Percentiles rank a stretch among this genome's conserved stretches.
Conservation (phyloP, 2,329 filamentous ascomycete genomes). For the Dactylella cylindrospora region DNA sequence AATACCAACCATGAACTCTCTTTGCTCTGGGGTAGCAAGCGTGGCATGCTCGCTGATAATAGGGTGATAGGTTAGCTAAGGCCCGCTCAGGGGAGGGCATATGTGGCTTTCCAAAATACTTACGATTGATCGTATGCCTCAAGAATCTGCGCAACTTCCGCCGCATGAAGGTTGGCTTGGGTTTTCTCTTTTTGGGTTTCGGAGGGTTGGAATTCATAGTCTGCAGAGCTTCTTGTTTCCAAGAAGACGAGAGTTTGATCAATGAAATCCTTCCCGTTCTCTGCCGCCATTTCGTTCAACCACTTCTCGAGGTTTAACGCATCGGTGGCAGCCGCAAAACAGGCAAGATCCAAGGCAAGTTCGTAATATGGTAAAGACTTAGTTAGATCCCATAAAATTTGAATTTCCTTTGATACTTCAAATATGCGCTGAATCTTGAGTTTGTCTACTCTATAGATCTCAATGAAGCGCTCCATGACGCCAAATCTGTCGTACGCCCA, state of each 20-base stretch:
- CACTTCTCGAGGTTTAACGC: conserved; percentile 49
- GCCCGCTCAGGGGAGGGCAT: not conserved
- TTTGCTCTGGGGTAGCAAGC: conserved; percentile 56
- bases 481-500: conserved; percentile 90
- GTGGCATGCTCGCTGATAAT: conserved; percentile 24
- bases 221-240: conserved; percentile 31
- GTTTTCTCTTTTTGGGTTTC: conserved; percentile 22
- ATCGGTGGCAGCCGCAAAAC: conserved; percentile 47
- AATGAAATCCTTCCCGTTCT: conserved; percentile 53
- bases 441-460: conserved; percentile 52
- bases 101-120: conserved; percentile 1
- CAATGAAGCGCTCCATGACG: conserved; percentile 77
- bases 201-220: conserved; percentile 42
- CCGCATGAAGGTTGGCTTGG: conserved; percentile 31
- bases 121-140: conserved; percentile 42
- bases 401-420: conserved; percentile 49
- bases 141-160: conserved; percentile 38
- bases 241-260: conserved; percentile 67
- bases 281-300: conserved; percentile 48
- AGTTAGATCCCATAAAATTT: conserved; percentile 47
- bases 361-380: conserved; percentile 46
- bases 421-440: conserved; percentile 48
- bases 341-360: conserved; percentile 47
- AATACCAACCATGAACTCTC: conserved; percentile 70
- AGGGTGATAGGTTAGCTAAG: not conserved